Evolutionary conservation across 805 yeast genomes (phyloP).

Genomic region (Spathaspora sp.): DNA sequence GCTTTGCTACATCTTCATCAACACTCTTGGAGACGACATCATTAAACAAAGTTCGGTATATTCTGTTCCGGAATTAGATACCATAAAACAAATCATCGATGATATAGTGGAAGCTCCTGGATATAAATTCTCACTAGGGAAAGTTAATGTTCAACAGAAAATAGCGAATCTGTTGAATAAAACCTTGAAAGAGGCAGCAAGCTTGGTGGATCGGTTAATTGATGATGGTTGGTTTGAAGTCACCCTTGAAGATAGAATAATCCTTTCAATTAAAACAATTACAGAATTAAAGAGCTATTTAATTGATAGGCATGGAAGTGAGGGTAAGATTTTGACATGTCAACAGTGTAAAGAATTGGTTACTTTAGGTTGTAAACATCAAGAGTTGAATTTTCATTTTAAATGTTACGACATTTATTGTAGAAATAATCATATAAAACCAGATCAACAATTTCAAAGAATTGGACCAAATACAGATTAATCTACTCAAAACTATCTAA

Average conservation of each 20-base stretch:
- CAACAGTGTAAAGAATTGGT: conserved; percentile 49
- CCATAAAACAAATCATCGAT: conserved; percentile 45
- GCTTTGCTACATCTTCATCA: conserved; percentile 36
- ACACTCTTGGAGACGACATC: conserved; percentile 35
- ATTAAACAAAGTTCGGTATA: conserved; percentile 37
- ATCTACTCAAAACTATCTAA: conserved; percentile 40
- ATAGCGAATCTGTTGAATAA: conserved; percentile 21
- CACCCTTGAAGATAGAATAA: conserved; percentile 26
- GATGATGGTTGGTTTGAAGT: conserved; percentile 53
- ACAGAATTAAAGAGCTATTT: conserved; percentile 47
- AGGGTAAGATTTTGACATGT: conserved; percentile 44
- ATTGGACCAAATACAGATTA: conserved; percentile 5
- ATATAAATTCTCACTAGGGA: conserved; percentile 31
- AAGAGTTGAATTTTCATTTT: conserved; percentile 44
- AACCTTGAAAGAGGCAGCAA: conserved; percentile 34
- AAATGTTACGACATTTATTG: conserved; percentile 42
- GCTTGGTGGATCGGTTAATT: conserved; percentile 36
- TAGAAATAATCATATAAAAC: conserved; percentile 19
- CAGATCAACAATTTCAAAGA: conserved; percentile 3
- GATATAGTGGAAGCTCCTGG: conserved; percentile 36
- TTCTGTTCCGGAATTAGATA: conserved; percentile 36
- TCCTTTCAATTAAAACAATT: conserved; percentile 38
- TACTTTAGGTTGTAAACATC: conserved; percentile 45
- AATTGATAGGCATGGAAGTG: conserved; percentile 38
- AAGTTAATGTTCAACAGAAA: conserved; percentile 32